These are phyloP conservation scores for Rosa persica DNA, from an alignment of 306 rosid species.

Conservation along the genomic window DNA sequence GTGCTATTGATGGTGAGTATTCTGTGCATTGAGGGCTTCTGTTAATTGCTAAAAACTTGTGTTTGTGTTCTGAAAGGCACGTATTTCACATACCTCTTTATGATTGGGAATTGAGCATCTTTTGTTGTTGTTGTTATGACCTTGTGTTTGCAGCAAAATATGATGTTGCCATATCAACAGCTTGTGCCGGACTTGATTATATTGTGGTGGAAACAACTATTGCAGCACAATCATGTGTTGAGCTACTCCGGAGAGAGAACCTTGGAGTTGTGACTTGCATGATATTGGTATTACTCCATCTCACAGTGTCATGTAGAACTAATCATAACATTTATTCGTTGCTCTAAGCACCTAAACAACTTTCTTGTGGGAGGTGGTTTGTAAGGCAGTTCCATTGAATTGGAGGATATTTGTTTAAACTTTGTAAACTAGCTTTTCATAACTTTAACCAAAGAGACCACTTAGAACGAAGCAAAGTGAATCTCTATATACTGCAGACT, in stretches of 20 bases:
- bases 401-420: neutral
- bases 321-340: neutral
- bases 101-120: slow-evolving; percentile 21
- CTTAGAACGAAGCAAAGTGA: neutral
- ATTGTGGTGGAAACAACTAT: slow-evolving; percentile 91
- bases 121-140: neutral
- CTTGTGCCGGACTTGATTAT: slow-evolving; percentile 87
- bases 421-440: neutral
- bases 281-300: slow-evolving; percentile 70
- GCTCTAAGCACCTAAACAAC: neutral
- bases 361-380: neutral
- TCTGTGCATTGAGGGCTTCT: slow-evolving; percentile 1
- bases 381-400: neutral
- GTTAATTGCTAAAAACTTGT: slow-evolving; percentile 1
- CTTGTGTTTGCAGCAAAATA: slow-evolving; percentile 70
- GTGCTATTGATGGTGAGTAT: slow-evolving; percentile 86
- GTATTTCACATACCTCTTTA: slow-evolving; percentile 8
- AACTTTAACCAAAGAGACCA: neutral
- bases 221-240: slow-evolving; percentile 96
- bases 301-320: neutral
- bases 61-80: neutral
- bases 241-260: slow-evolving; percentile 81
- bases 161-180: slow-evolving; percentile 90
- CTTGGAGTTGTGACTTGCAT: slow-evolving; percentile 90
- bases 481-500: neutral